Conservation (phyloP, 164 flowering plant species). For the Brasenia schreberi region DNA sequence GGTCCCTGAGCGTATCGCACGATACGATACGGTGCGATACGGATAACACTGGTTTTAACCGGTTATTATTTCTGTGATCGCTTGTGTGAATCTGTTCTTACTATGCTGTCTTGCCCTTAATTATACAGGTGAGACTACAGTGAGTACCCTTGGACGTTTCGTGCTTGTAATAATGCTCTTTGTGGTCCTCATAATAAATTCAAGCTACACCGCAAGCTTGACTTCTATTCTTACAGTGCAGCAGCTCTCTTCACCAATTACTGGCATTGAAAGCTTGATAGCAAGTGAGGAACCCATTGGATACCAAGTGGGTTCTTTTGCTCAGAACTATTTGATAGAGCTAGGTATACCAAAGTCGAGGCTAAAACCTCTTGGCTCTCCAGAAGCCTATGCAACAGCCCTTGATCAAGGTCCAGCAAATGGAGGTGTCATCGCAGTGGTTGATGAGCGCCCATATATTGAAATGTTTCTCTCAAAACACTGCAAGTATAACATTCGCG, state of each 20-base stretch:
- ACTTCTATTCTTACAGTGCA: constrained; percentile 77
- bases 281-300: constrained; percentile 51
- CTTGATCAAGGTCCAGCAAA: constrained; percentile 34
- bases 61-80: not conserved
- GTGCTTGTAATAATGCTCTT: constrained; percentile 83
- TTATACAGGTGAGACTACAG: constrained; percentile 48
- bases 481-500: constrained; percentile 41
- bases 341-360: constrained; percentile 37
- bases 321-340: constrained; percentile 33
- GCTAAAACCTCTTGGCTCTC: constrained; percentile 27
- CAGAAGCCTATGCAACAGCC: constrained; percentile 52
- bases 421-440: constrained; percentile 71
- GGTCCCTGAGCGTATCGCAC: too few species aligned
- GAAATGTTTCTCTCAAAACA: constrained; percentile 45
- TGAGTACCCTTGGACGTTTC: constrained; percentile 53
- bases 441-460: constrained; percentile 73
- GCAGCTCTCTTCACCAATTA: constrained; percentile 59
- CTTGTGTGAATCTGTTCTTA: not conserved
- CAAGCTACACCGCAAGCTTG: constrained; percentile 79
- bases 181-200: constrained; percentile 51
- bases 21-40: too few species aligned
- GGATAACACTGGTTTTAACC: too few species aligned
- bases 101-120: constrained; percentile 3
- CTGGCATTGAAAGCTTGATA: constrained; percentile 59
- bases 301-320: constrained; percentile 71